phyloP scores from a whole-genome alignment of 306 rosid genomes.

The Begonia fuchsioides region DNA sequence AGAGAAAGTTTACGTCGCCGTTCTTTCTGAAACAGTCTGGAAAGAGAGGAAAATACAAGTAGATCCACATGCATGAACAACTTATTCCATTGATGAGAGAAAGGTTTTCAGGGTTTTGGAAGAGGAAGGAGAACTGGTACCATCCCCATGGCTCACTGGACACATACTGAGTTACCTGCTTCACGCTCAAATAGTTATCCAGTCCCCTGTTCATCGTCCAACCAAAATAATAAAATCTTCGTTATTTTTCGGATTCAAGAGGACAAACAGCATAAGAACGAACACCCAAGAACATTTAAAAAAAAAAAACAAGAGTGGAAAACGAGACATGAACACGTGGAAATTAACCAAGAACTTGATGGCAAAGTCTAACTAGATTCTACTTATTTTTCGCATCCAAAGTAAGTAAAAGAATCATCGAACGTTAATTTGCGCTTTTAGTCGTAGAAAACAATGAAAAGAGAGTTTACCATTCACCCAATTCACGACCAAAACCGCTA shows the following conservation, averaged over 20 bases:
- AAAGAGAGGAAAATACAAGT: no score
- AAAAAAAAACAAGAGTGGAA: background rate
- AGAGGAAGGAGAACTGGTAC: slow-evolving; percentile 85
- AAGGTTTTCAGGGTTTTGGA: slow-evolving; percentile 45
- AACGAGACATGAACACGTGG: background rate
- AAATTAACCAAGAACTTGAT: no score
- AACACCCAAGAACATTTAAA: background rate
- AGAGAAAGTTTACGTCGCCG: no score
- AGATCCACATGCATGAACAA: no score
- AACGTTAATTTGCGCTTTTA: background rate
- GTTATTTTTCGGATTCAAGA: slow-evolving; percentile 9
- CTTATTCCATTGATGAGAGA: no score
- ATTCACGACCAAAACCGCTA: slow-evolving; percentile 96
- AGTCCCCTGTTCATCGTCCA: slow-evolving; percentile 65
- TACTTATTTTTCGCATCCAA: no score
- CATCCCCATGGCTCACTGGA: slow-evolving; percentile 92
- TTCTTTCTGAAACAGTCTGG: no score
- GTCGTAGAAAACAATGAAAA: slow-evolving; percentile 1
- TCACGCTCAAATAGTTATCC: slow-evolving; percentile 76
- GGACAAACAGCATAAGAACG: background rate
- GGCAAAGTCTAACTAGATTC: no score
- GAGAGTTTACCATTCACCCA: slow-evolving; percentile 77
- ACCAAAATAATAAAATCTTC: slow-evolving; percentile 1
- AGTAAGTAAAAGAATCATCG: no score
- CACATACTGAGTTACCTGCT: slow-evolving; percentile 76